A percentile compares a stretch with the other conserved stretches of the same genome.
phyloP scores from a whole-genome alignment of 1,139 yeast genomes.

The Blastobotrys apis region DNA sequence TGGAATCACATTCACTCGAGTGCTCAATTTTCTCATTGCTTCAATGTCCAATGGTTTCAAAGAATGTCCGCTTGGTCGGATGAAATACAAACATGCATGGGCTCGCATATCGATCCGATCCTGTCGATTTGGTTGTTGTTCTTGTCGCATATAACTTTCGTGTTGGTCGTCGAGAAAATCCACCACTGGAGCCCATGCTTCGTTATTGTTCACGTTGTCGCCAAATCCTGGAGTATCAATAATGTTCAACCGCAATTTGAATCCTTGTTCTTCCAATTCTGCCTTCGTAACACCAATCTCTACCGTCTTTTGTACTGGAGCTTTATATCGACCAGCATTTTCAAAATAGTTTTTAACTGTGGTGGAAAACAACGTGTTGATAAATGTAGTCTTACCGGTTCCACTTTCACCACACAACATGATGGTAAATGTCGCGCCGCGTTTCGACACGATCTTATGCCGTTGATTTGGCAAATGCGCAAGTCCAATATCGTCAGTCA shows the following conservation, averaged over 20 bases:
- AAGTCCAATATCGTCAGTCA: conserved; percentile 54
- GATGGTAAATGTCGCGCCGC: conserved; percentile 84
- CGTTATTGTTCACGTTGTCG: conserved; percentile 87
- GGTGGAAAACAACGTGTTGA: conserved; percentile 74
- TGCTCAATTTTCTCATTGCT: conserved; percentile 80
- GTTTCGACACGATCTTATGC: conserved; percentile 77
- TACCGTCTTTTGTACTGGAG: conserved; percentile 78
- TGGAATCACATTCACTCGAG: conserved; percentile 91
- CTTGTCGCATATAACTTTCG: conserved; percentile 91
- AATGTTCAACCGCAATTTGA: conserved; percentile 76
- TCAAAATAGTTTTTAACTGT: conserved; percentile 61
- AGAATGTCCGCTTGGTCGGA: conserved; percentile 94
- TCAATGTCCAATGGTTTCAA: conserved; percentile 92
- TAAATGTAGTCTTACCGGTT: conserved; percentile 80
- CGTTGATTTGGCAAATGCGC: conserved; percentile 91
- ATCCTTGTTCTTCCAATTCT: conserved; percentile 86
- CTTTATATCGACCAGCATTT: conserved; percentile 61
- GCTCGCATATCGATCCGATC: conserved; percentile 70
- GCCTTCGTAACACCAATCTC: conserved; percentile 90
- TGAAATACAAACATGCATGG: conserved; percentile 91
- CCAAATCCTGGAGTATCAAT: conserved; percentile 99
- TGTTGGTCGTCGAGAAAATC: conserved; percentile 97
- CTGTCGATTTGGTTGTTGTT: conserved; percentile 81
- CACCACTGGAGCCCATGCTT: conserved; percentile 89
- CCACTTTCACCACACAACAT: conserved; percentile 98